phyloP scores from a whole-genome alignment of 1,284 basidiomycete genomes.

The Schizopora paradoxa region DNA sequence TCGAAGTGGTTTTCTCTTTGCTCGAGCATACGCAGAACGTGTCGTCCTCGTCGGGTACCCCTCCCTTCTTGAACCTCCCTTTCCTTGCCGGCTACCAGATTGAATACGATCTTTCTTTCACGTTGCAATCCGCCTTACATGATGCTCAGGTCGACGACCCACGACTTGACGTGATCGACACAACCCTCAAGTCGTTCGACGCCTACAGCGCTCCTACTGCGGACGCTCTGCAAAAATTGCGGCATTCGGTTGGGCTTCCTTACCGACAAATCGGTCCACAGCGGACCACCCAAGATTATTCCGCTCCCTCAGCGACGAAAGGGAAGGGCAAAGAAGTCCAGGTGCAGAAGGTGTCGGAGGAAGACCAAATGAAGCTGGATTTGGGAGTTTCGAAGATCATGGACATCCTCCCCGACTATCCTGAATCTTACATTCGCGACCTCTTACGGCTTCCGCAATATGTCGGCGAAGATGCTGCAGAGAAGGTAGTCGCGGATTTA shows the following conservation, averaged over 20 bases:
- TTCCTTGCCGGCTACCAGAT: constrained; percentile 67
- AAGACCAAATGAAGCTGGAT: constrained; percentile 41
- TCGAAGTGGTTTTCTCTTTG: constrained; percentile 54
- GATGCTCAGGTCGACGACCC: constrained; percentile 49
- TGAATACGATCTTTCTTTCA: constrained; percentile 50
- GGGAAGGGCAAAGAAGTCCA: constrained; percentile 36
- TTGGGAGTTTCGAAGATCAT: constrained; percentile 58
- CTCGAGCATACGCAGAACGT: constrained; percentile 46
- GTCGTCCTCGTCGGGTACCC: constrained; percentile 27
- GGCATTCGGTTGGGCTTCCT: constrained; percentile 53
- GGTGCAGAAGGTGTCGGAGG: not conserved
- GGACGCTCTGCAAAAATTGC: constrained; percentile 47
- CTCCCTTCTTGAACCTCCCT: constrained; percentile 60
- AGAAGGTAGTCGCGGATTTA: constrained; percentile 61
- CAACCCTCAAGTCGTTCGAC: constrained; percentile 39
- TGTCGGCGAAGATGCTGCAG: constrained; percentile 45
- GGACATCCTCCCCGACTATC: constrained; percentile 62
- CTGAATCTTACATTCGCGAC: constrained; percentile 48
- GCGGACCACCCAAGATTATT: no score
- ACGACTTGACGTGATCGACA: constrained; percentile 51
- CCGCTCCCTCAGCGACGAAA: no score
- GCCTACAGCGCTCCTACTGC: constrained; percentile 32
- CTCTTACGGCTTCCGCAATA: constrained; percentile 47
- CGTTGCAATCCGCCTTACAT: constrained; percentile 43
- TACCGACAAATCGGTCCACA: constrained; percentile 30